These are phyloP conservation scores for Eucalyptus regnans DNA, from an alignment of 345 rosid genomes.

Conservation along the genomic window DNA sequence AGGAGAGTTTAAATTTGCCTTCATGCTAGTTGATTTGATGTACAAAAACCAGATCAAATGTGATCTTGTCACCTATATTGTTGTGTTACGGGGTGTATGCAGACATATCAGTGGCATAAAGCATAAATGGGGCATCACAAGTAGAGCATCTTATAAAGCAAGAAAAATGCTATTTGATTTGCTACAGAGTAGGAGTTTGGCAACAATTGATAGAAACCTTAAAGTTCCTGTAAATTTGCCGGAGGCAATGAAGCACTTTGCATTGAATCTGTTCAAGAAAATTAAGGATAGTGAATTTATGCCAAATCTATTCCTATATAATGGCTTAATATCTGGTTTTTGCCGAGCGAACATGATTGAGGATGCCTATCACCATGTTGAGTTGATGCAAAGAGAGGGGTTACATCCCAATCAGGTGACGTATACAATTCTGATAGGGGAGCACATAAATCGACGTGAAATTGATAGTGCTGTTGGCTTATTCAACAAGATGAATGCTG, in stretches of 20 bases:
- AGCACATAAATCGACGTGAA: conserved; percentile 36
- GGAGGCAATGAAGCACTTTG: conserved; percentile 26
- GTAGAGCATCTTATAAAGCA: conserved; percentile 14
- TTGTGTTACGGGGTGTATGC: conserved; percentile 39
- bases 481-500: conserved; percentile 35
- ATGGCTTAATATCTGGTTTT: conserved; percentile 31
- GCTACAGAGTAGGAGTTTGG: conserved; percentile 19
- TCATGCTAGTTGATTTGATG: conserved; percentile 44
- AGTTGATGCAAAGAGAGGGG: conserved; percentile 38
- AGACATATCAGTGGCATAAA: conserved; percentile 2
- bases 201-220: conserved; percentile 3
- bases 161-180: conserved; percentile 26
- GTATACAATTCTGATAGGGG: conserved; percentile 38
- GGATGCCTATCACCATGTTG: conserved; percentile 45
- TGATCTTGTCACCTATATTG: conserved; percentile 24
- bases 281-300: conserved; percentile 19
- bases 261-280: conserved; percentile 29
- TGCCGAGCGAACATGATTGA: conserved; percentile 30
- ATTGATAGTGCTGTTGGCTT: conserved; percentile 36
- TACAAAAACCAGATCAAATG: conserved; percentile 19
- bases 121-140: conserved; percentile 7
- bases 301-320: conserved; percentile 49
- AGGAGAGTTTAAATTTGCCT: conserved; percentile 43
- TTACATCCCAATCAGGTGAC: conserved; percentile 56
- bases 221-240: conserved; percentile 6